phyloP scores from a whole-genome alignment of 768 basidiomycete genomes.

The Obba rivulosa region DNA sequence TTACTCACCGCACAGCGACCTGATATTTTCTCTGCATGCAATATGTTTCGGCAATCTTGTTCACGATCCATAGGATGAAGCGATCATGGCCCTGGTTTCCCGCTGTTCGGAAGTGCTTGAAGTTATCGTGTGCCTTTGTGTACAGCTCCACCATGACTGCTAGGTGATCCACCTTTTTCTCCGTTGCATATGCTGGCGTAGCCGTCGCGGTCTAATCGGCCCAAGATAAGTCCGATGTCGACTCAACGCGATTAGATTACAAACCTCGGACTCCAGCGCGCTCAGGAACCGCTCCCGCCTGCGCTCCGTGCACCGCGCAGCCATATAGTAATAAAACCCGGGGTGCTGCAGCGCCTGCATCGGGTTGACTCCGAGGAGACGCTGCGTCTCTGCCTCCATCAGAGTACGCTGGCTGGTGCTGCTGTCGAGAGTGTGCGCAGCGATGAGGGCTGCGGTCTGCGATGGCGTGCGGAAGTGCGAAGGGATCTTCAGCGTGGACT shows the following conservation, averaged over 20 bases:
- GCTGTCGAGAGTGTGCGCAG: constrained; percentile 17
- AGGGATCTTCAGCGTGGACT: constrained; percentile 58
- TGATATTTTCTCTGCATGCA: constrained; percentile 76
- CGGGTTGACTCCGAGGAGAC: constrained; percentile 70
- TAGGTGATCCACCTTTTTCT: constrained; percentile 89
- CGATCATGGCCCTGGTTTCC: constrained; percentile 57
- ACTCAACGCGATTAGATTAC: no score
- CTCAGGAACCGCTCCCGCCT: constrained; percentile 63
- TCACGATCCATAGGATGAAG: constrained; percentile 86
- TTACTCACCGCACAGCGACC: constrained; percentile 73
- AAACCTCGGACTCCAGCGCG: constrained; percentile 53
- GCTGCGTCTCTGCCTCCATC: constrained; percentile 54
- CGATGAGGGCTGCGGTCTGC: constrained; percentile 17
- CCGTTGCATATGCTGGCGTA: constrained; percentile 78
- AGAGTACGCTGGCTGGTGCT: constrained; percentile 20
- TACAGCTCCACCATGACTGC: constrained; percentile 87
- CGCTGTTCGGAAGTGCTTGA: constrained; percentile 67
- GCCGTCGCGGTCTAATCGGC: constrained; percentile 7
- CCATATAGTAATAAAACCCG: constrained; percentile 88
- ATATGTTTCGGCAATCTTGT: constrained; percentile 85
- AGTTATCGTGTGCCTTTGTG: constrained; percentile 89
- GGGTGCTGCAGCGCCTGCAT: constrained; percentile 83
- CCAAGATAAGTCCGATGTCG: background rate
- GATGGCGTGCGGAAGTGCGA: constrained; percentile 40
- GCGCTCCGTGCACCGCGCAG: constrained; percentile 79